phyloP scores from a whole-genome alignment of 1,284 basidiomycete genomes.

The Ceratobasidium sp. region DNA sequence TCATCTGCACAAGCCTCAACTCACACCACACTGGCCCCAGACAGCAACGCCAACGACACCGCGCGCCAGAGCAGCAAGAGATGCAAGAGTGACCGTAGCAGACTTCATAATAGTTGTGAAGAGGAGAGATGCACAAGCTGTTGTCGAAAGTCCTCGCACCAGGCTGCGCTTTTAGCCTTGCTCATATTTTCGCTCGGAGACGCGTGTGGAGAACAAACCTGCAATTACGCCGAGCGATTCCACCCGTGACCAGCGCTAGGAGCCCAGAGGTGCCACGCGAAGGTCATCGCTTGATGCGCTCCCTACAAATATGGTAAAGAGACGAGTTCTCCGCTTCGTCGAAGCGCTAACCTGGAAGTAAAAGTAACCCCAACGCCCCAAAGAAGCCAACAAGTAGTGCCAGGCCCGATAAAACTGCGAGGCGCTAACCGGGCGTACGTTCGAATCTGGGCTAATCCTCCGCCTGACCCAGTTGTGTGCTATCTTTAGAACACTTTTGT shows the following conservation, averaged over 20 bases:
- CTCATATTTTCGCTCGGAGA: neutral
- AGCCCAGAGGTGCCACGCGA: neutral
- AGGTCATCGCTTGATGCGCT: constrained; percentile 1
- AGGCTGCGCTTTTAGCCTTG: constrained; percentile 25
- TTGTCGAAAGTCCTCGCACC: neutral
- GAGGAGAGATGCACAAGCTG: neutral
- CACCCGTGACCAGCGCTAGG: constrained; percentile 27
- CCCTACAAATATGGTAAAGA: neutral
- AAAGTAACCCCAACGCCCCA: constrained; percentile 6
- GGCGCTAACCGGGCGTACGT: constrained; percentile 8
- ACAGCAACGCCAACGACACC: constrained; percentile 15
- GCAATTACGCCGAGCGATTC: constrained; percentile 31
- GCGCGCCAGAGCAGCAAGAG: constrained; percentile 24
- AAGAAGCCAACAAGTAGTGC: constrained; percentile 9
- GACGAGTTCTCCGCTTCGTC: constrained; percentile 2
- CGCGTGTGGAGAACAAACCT: neutral
- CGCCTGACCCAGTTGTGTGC: constrained; percentile 1
- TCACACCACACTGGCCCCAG: constrained; percentile 33
- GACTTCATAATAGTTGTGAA: constrained; percentile 25
- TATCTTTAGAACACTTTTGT: constrained; percentile 7
- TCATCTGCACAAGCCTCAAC: neutral
- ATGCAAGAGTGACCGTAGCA: constrained; percentile 18
- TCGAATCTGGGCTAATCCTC: constrained; percentile 5
- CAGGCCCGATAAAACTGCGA: constrained; percentile 43
- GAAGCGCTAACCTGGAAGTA: neutral